Conservation (phyloP, 768 basidiomycete genomes). For the Termitomyces sp. region DNA sequence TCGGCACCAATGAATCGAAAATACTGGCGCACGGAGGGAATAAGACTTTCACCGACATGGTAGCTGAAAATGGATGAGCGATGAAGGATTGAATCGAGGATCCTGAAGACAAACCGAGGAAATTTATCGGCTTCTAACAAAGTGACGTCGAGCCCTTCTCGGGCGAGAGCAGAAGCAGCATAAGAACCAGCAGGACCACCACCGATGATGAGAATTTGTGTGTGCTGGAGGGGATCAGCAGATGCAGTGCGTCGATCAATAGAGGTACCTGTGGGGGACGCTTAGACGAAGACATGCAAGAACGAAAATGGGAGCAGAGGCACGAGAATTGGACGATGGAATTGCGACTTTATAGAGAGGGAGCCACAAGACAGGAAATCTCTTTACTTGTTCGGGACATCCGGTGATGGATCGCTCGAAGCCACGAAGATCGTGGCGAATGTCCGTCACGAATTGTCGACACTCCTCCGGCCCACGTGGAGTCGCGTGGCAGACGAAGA, state of each 20-base stretch:
- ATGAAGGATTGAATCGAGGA: neutral
- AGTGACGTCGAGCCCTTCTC: conserved; percentile 53
- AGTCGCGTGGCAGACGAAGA: conserved; percentile 9
- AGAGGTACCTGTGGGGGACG: conserved; percentile 13
- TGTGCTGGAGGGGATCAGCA: conserved; percentile 26
- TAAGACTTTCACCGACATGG: conserved; percentile 58
- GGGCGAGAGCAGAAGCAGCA: conserved; percentile 50
- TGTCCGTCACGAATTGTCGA: neutral
- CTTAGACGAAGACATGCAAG: conserved; percentile 4
- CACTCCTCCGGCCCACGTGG: conserved; percentile 10
- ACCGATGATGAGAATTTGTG: conserved; percentile 43
- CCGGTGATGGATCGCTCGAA: conserved; percentile 2
- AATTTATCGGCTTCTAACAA: conserved; percentile 53
- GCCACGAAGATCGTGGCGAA: conserved; percentile 4
- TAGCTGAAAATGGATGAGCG: conserved; percentile 31
- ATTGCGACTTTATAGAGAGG: conserved; percentile 11
- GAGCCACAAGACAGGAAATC: conserved; percentile 9
- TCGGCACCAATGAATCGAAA: conserved; percentile 57
- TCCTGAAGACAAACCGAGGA: conserved; percentile 33
- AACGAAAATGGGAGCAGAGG: neutral
- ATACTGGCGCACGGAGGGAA: conserved; percentile 58
- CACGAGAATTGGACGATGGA: neutral
- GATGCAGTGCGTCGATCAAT: neutral
- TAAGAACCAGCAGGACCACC: conserved; percentile 59
- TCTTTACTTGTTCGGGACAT: conserved; percentile 2